Percentiles rank a stretch among this genome's conserved stretches.
Evolutionary conservation across 192 early-diverging fungal genomes (phyloP).

Genomic region (Gamsiella multidivaricata): DNA sequence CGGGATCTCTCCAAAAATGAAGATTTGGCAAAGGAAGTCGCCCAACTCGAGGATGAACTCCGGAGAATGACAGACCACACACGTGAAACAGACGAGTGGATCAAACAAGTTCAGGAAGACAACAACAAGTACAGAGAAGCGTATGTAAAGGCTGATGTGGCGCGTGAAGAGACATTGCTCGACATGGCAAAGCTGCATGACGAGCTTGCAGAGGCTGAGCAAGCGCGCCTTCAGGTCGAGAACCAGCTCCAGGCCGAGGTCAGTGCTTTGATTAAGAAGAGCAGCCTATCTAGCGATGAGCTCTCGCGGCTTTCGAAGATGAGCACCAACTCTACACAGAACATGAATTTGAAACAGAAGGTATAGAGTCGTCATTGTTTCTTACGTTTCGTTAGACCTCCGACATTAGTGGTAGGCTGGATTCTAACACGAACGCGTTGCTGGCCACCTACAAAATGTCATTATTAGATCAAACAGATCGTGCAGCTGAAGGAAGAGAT

Average conservation of each 20-base stretch:
- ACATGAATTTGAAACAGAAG: constrained; percentile 42
- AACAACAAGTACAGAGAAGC: constrained; percentile 39
- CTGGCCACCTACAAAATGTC: no score
- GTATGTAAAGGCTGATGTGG: constrained; percentile 46
- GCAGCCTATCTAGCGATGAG: constrained; percentile 14
- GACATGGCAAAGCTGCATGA: constrained; percentile 51
- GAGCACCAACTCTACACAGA: constrained; percentile 46
- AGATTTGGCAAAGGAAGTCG: constrained; percentile 35
- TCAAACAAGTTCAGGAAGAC: constrained; percentile 42
- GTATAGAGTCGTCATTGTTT: constrained; percentile 1
- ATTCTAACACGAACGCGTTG: no score
- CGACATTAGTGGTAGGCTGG: no score
- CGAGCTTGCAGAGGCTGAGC: constrained; percentile 40
- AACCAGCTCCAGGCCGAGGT: constrained; percentile 44
- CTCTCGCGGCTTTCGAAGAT: constrained; percentile 46
- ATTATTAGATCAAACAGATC: constrained; percentile 47
- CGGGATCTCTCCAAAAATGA: constrained; percentile 46
- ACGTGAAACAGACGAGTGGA: constrained; percentile 38
- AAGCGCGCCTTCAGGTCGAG: constrained; percentile 29
- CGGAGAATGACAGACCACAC: constrained; percentile 27
- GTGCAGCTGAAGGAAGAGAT: constrained; percentile 44
- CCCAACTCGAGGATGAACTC: constrained; percentile 33
- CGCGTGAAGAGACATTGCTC: constrained; percentile 47
- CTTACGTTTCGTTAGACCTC: neutral
- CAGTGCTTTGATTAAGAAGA: constrained; percentile 42